Evolutionary conservation across 352 stramenopile species (phyloP), one percentile per base, ranked within the genome.

Genomic region (Discostella stelligera): DNA sequence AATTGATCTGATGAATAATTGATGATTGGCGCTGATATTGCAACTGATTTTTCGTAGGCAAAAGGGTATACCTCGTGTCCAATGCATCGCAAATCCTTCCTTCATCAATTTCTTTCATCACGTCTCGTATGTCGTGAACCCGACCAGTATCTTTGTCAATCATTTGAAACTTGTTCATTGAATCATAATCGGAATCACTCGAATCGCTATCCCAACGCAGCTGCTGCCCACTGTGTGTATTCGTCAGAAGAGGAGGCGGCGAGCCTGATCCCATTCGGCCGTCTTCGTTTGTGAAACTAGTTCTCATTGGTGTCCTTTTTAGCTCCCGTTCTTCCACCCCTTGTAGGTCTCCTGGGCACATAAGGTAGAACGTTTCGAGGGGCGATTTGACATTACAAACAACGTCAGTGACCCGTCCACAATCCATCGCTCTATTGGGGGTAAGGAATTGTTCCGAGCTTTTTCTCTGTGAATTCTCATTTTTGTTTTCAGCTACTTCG

Each of bases 81-180:
- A 81, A 69, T 11, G 60, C 59, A 52, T 63, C 54, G 46, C 61
- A 76, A 39, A 53, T 54, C 21, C 73, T 66, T 11, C 30, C 52
- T 14, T 73, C 27, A 54, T 81, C 21, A 63, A 81, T 81, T n/a
- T 81, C 66, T 63, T 71, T 76, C 66, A 80, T 76, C 21, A 80
- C 59, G 41, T 80, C 50, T 44, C 73, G 44, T n/a, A 80, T 18
- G 55, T 80, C 73, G 66, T 76, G 67, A 39, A 72, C 46, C 10
- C 32, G 55, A 0, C 60, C 73, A 46, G 73, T 81, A 46, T 81
- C 73, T 68, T 80, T 80, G 53, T 80, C 55, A 14, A 80, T 46
- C 30, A 80, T 68, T 68, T 65, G 58, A 32, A 71, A 80, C 37
- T 44, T 67, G 58, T 23, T 64, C 48, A 10, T 65, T 48, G 63